phyloP scores from a whole-genome alignment of 2,329 filamentous ascomycete species.

The Paramyrothecium roridum region DNA sequence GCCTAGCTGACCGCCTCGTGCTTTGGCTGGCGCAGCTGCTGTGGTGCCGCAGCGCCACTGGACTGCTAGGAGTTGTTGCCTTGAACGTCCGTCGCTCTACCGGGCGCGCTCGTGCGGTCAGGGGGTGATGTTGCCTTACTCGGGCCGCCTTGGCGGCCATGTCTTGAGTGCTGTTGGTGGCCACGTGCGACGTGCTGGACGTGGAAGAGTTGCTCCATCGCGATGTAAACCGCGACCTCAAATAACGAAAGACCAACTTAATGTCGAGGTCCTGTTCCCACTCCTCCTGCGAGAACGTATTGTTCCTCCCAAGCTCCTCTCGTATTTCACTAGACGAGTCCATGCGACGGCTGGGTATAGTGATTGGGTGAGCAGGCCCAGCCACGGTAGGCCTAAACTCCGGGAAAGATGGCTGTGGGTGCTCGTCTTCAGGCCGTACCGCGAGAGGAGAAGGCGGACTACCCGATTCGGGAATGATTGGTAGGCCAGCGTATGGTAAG shows the following conservation, averaged over 20 bases:
- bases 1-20: conserved; percentile 67
- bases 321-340: conserved; percentile 14
- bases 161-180: conserved; percentile 55
- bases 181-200: conserved; percentile 42
- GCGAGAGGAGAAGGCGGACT: conserved; percentile 20
- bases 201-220: conserved; percentile 37
- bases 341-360: conserved; percentile 27
- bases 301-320: conserved; percentile 19
- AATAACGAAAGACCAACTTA: conserved; percentile 85
- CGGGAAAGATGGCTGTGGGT: conserved; percentile 19
- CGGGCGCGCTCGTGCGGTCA: conserved; percentile 60
- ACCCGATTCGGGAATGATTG: conserved; percentile 56
- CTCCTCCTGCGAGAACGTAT: conserved; percentile 66
- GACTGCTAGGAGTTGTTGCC: conserved; percentile 45
- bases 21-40: conserved; percentile 86
- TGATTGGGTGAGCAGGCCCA: conserved; percentile 29
- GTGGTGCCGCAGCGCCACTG: conserved; percentile 44
- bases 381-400: conserved; percentile 48
- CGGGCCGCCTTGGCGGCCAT: conserved; percentile 74
- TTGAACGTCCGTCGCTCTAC: conserved; percentile 57
- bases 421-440: conserved; percentile 17
- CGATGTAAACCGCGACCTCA: conserved; percentile 70
- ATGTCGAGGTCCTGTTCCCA: conserved; percentile 94
- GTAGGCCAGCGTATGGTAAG: conserved; percentile 75
- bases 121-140: conserved; percentile 84